Evolutionary conservation across 1,284 basidiomycete species (phyloP).

Genomic region (Heterobasidion annosum): DNA sequence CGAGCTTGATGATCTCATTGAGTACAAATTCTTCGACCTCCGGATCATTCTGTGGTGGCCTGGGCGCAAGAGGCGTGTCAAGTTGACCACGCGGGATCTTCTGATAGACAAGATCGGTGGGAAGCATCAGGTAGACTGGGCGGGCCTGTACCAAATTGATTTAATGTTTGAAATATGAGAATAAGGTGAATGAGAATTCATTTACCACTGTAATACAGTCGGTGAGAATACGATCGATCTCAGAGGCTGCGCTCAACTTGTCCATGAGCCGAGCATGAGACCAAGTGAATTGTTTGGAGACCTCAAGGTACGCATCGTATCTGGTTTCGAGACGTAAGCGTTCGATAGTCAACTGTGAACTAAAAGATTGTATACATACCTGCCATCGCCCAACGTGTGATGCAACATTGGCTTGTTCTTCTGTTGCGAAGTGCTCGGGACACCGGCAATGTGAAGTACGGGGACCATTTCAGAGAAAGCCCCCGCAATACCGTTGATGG

Average conservation of each 20-base stretch:
- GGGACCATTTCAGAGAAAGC: constrained; percentile 87
- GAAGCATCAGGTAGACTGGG: constrained; percentile 85
- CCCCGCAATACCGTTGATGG: constrained; percentile 75
- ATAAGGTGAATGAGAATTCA: background rate
- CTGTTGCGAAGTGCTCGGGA: constrained; percentile 70
- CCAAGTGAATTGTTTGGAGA: constrained; percentile 69
- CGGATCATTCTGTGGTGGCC: constrained; percentile 42
- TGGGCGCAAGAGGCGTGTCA: constrained; percentile 48
- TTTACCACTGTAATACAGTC: constrained; percentile 60
- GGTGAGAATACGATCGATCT: constrained; percentile 77
- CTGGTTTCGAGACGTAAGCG: constrained; percentile 18
- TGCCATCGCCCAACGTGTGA: constrained; percentile 82
- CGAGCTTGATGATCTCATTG: constrained; percentile 57
- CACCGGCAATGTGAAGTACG: constrained; percentile 86
- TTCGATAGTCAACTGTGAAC: background rate
- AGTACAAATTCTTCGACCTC: constrained; percentile 68
- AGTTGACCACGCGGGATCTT: constrained; percentile 65
- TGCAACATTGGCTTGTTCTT: constrained; percentile 67
- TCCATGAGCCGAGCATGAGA: constrained; percentile 56
- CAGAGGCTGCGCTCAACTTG: constrained; percentile 45
- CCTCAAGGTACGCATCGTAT: constrained; percentile 74
- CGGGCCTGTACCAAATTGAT: constrained; percentile 45
- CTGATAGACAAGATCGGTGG: constrained; percentile 73
- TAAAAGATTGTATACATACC: constrained; percentile 25
- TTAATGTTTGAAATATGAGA: background rate